A percentile compares a stretch with the other conserved stretches of the same genome.
Evolutionary conservation across 2,329 filamentous ascomycete species (phyloP).

Genomic region (Neophaeococcomyces mojaviensis): DNA sequence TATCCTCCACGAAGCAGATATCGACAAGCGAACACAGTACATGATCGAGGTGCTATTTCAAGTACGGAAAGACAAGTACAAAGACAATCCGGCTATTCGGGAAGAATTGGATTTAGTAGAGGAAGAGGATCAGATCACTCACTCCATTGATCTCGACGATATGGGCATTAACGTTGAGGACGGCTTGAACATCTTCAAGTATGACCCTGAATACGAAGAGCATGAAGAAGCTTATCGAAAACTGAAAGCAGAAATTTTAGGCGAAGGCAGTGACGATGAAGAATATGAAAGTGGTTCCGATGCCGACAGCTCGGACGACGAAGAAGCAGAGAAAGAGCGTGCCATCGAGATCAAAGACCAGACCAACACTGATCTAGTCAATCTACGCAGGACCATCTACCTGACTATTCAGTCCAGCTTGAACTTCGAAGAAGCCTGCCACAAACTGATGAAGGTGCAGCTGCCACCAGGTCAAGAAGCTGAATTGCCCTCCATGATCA

Average conservation of each 20-base stretch:
- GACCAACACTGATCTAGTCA: constrained; percentile 91
- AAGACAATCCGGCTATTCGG: constrained; percentile 82
- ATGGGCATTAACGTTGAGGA: constrained; percentile 73
- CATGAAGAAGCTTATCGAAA: constrained; percentile 85
- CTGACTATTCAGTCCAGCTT: constrained; percentile 95
- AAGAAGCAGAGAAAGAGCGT: constrained; percentile 69
- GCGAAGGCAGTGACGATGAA: constrained; percentile 80
- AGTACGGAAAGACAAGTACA: constrained; percentile 91
- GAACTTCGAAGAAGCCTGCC: constrained; percentile 91
- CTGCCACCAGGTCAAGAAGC: constrained; percentile 78
- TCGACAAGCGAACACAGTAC: constrained; percentile 97
- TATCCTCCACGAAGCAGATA: constrained; percentile 91
- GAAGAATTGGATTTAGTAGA: constrained; percentile 93
- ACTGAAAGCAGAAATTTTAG: constrained; percentile 86
- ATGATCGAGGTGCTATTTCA: constrained; percentile 98
- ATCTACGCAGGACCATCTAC: constrained; percentile 88
- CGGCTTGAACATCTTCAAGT: constrained; percentile 90
- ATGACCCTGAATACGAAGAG: constrained; percentile 79
- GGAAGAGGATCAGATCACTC: constrained; percentile 96
- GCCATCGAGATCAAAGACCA: constrained; percentile 96
- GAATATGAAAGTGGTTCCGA: constrained; percentile 51
- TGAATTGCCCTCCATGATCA: constrained; percentile 91
- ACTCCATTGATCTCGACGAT: constrained; percentile 73
- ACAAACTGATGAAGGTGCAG: constrained; percentile 93
- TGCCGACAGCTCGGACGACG: constrained; percentile 55